Evolutionary conservation across 2,329 filamentous ascomycete genomes (phyloP).

Genomic region (Colletotrichum australisinense): DNA sequence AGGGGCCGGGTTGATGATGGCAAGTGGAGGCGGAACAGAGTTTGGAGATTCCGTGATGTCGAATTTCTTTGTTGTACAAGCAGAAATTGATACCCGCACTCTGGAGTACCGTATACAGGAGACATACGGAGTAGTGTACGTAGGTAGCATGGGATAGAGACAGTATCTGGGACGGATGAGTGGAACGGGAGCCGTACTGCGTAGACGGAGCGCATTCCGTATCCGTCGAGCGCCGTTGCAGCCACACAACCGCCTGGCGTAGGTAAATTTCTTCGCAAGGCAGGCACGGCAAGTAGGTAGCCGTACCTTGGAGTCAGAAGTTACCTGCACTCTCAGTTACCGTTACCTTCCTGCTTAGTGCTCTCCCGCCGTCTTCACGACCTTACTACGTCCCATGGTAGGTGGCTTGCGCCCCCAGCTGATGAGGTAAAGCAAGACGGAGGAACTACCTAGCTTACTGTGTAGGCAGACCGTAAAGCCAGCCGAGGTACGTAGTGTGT

Average conservation of each 20-base stretch:
- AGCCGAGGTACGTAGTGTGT: background rate
- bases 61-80: too few species aligned
- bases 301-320: background rate
- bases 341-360: background rate
- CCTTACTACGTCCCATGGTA: background rate
- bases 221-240: conserved; percentile 17
- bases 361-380: background rate
- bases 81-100: too few species aligned
- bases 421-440: background rate
- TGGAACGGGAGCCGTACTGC: background rate
- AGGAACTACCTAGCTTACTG: too few species aligned
- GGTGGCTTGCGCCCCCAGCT: background rate
- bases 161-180: background rate
- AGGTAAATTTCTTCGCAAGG: background rate
- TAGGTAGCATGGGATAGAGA: background rate
- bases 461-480: background rate
- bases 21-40: conserved; percentile 3
- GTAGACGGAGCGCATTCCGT: conserved; percentile 31
- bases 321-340: background rate
- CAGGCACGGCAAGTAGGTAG: too few species aligned
- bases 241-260: background rate
- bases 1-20: background rate
- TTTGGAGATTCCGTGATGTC: background rate
- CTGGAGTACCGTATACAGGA: too few species aligned
- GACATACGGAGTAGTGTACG: too few species aligned